These are phyloP conservation scores for Penicillium desertorum DNA, from an alignment of 495 filamentous ascomycete species.

Conservation along the genomic window DNA sequence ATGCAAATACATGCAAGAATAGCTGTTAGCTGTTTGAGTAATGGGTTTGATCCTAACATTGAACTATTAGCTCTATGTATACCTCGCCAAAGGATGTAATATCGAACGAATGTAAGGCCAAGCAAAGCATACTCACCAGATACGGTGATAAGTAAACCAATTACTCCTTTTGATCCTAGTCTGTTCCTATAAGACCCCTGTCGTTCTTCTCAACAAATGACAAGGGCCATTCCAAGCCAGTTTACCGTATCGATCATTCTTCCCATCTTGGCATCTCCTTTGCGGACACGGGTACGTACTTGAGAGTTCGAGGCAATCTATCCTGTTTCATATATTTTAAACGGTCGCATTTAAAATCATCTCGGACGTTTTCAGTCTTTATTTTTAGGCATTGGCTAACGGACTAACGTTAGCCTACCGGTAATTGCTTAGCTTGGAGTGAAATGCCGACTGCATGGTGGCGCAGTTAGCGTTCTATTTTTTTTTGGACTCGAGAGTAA, in stretches of 20 bases:
- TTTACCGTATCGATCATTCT: background rate
- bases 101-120: no score
- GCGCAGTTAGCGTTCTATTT: slow-evolving; percentile 10
- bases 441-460: slow-evolving; percentile 15
- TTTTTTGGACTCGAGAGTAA: background rate
- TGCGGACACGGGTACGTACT: background rate
- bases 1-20: background rate
- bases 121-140: no score
- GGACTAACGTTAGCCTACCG: slow-evolving; percentile 22
- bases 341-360: slow-evolving; percentile 4
- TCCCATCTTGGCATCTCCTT: background rate
- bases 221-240: background rate
- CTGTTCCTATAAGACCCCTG: background rate
- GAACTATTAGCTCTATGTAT: no score
- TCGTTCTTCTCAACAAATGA: background rate
- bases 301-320: background rate
- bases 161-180: background rate
- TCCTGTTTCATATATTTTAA: background rate
- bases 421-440: slow-evolving; percentile 4
- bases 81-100: no score
- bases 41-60: no score
- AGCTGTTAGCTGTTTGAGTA: background rate
- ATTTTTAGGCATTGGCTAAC: slow-evolving; percentile 23
- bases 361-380: slow-evolving; percentile 8
- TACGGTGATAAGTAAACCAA: background rate